Percentiles rank a stretch among this genome's conserved stretches.
phyloP scores from a whole-genome alignment of 2,329 filamentous ascomycete species.

The Decorospora gaudefroyi region DNA sequence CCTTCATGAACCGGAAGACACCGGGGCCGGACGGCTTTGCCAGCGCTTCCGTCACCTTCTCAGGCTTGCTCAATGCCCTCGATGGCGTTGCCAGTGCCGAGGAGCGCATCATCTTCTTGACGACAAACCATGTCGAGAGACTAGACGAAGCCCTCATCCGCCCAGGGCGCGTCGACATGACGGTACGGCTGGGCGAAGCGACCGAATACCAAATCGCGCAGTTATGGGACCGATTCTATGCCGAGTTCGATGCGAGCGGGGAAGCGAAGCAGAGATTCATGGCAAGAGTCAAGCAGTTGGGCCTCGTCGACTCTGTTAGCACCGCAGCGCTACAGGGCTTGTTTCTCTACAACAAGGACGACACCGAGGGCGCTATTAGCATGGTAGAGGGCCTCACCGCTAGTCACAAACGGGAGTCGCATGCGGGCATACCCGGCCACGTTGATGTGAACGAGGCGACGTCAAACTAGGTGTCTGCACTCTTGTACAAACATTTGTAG shows the following conservation, averaged over 20 bases:
- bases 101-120: slow-evolving; percentile 90
- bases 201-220: slow-evolving; percentile 79
- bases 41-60: slow-evolving; percentile 91
- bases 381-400: slow-evolving; percentile 69
- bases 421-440: slow-evolving; percentile 41
- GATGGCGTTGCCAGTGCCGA: slow-evolving; percentile 95
- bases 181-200: slow-evolving; percentile 84
- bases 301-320: slow-evolving; percentile 73
- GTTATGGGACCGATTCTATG: slow-evolving; percentile 96
- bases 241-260: slow-evolving; percentile 71
- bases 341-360: slow-evolving; percentile 92
- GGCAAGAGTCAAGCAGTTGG: slow-evolving; percentile 67
- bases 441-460: slow-evolving; percentile 32
- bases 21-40: slow-evolving; percentile 80
- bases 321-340: slow-evolving; percentile 91
- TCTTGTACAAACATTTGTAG: slow-evolving; percentile 6
- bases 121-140: slow-evolving; percentile 90
- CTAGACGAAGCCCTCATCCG: slow-evolving; percentile 87
- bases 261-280: slow-evolving; percentile 71
- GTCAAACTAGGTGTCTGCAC: background rate
- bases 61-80: slow-evolving; percentile 70
- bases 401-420: slow-evolving; percentile 31
- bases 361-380: slow-evolving; percentile 82
- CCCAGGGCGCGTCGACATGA: slow-evolving; percentile 92
- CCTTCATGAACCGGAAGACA: slow-evolving; percentile 80